A percentile compares a stretch with the other conserved stretches of the same genome.
phyloP scores from a whole-genome alignment of 495 filamentous ascomycete genomes.

The Saxophila tyrrhenica region DNA sequence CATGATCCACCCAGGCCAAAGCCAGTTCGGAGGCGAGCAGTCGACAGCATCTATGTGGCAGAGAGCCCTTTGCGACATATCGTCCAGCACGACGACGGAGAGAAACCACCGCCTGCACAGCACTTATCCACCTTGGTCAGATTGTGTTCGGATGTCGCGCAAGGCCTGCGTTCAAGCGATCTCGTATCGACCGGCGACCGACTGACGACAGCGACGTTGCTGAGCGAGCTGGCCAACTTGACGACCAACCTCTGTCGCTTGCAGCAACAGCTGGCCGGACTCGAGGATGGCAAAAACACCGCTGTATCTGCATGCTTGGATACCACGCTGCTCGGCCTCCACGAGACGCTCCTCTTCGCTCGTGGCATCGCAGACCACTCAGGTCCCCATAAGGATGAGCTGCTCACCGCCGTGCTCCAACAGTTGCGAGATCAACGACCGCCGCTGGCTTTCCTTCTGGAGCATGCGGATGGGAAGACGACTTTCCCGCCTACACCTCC shows the following conservation, averaged over 20 bases:
- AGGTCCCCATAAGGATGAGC: neutral
- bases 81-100: too few species aligned
- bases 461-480: neutral
- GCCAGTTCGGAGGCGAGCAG: neutral
- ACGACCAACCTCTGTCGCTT: slow-evolving; percentile 4
- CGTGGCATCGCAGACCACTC: neutral
- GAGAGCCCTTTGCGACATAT: neutral
- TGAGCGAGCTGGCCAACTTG: slow-evolving; percentile 2
- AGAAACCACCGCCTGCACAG: neutral
- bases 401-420: neutral
- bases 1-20: neutral
- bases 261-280: neutral
- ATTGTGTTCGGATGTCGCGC: neutral
- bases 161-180: neutral
- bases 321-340: neutral
- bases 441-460: neutral
- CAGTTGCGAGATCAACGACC: slow-evolving; percentile 6
- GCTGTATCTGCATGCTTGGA: slow-evolving; percentile 1
- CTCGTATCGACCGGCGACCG: neutral
- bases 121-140: neutral
- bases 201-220: neutral
- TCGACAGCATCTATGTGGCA: slow-evolving; percentile 11
- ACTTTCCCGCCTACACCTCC: slow-evolving; percentile 4
- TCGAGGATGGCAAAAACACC: neutral
- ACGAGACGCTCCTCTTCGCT: neutral